phyloP scores from a whole-genome alignment of 371 early-diverging fungal genomes.

The Entomophthora muscae region DNA sequence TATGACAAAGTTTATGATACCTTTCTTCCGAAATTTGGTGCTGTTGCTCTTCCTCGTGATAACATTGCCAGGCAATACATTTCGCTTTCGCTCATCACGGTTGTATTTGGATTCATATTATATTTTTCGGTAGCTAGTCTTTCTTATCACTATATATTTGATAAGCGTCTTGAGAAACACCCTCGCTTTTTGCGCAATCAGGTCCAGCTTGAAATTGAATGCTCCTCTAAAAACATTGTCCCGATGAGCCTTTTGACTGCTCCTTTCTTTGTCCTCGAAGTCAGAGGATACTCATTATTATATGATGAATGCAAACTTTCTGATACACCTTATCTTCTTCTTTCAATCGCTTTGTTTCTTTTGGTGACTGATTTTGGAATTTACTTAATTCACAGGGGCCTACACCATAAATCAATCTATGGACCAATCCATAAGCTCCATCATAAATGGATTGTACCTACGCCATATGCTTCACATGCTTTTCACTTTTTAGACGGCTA shows the following conservation, averaged over 20 bases:
- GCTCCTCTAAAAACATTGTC: conserved; percentile 60
- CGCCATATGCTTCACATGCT: conserved; percentile 90
- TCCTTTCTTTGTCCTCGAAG: conserved; percentile 78
- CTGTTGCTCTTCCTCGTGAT: conserved; percentile 27
- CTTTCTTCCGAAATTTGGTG: neutral
- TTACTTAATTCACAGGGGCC: conserved; percentile 84
- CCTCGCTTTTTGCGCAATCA: conserved; percentile 84
- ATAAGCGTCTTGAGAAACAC: conserved; percentile 70
- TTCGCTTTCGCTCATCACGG: conserved; percentile 45
- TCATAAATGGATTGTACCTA: conserved; percentile 49
- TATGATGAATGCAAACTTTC: conserved; percentile 44
- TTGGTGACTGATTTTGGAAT: conserved; percentile 83
- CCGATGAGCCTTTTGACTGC: conserved; percentile 61
- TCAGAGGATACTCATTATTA: conserved; percentile 67
- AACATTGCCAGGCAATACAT: conserved; percentile 44
- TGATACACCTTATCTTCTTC: conserved; percentile 46
- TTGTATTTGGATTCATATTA: conserved; percentile 50
- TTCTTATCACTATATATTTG: conserved; percentile 70
- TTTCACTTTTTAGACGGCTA: conserved; percentile 91
- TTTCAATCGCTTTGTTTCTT: conserved; percentile 52
- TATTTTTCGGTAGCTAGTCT: conserved; percentile 58
- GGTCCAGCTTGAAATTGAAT: conserved; percentile 61
- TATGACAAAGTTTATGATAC: conserved; percentile 16
- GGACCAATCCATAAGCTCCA: conserved; percentile 70
- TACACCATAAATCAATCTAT: conserved; percentile 76